Evolutionary conservation across 345 rosid genomes (phyloP).

Genomic region (Eucalyptus sp.): DNA sequence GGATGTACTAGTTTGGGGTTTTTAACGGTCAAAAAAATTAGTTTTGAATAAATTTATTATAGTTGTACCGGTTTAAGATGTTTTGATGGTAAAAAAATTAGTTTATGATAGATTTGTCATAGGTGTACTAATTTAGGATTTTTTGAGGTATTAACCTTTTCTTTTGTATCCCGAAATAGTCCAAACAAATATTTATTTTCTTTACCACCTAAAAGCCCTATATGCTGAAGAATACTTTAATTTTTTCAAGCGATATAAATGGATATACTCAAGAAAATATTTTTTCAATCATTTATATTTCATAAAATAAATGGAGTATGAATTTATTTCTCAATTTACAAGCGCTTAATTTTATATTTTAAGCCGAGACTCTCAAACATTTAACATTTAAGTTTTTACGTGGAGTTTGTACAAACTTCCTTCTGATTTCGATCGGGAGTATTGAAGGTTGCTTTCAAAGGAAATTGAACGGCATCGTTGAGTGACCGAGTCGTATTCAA

Average conservation of each 20-base stretch:
- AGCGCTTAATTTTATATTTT: neutral
- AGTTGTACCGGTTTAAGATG: accelerated
- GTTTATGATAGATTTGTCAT: too few relatives aligned
- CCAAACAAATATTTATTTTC: neutral
- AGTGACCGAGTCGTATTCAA: neutral
- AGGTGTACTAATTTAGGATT: accelerated
- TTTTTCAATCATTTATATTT: neutral
- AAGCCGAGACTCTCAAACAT: neutral
- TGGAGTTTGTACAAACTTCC: neutral
- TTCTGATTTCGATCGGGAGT: neutral
- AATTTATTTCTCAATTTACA: neutral
- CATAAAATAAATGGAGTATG: neutral
- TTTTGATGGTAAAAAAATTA: too few relatives aligned
- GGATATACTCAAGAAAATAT: neutral
- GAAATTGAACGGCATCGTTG: neutral
- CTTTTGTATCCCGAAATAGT: too few relatives aligned
- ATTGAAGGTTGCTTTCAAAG: neutral
- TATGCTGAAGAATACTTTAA: neutral
- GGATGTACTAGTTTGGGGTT: too few relatives aligned
- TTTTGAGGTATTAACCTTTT: too few relatives aligned
- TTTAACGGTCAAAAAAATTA: too few relatives aligned
- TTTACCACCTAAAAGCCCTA: too few relatives aligned
- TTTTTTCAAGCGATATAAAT: neutral
- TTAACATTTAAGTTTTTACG: neutral
- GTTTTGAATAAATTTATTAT: accelerated